Percentiles rank a stretch among this genome's conserved stretches.
These are phyloP conservation scores for Calophaca sinica DNA, from an alignment of 306 rosid species.

Conservation along the genomic window DNA sequence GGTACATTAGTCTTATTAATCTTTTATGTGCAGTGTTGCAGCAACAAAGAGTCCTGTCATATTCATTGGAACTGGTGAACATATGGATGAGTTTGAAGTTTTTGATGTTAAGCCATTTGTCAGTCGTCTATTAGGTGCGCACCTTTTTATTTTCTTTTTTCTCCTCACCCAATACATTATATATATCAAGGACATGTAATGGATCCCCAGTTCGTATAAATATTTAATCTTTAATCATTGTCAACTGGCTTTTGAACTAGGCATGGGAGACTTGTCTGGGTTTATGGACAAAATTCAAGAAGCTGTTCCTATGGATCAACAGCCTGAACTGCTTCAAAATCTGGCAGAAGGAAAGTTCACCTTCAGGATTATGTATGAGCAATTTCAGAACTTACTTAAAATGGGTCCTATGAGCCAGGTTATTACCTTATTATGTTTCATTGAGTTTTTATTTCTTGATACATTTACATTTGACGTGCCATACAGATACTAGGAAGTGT, in stretches of 20 bases:
- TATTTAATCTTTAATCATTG: slow-evolving; percentile 16
- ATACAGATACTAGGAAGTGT: background rate
- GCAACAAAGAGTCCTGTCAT: slow-evolving; percentile 92
- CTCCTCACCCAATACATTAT: background rate
- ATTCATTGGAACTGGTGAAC: slow-evolving; percentile 87
- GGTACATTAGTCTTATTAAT: slow-evolving; percentile 28
- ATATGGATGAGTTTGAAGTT: slow-evolving; percentile 87
- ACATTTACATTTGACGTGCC: slow-evolving; percentile 11
- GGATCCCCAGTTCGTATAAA: slow-evolving; percentile 10
- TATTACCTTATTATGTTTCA: slow-evolving; percentile 34
- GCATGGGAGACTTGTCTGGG: slow-evolving; percentile 94
- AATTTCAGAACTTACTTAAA: slow-evolving; percentile 76
- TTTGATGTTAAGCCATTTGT: slow-evolving; percentile 87
- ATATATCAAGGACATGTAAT: slow-evolving; percentile 11
- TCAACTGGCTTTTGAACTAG: slow-evolving; percentile 47
- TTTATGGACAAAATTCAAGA: slow-evolving; percentile 83
- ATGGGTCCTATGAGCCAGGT: slow-evolving; percentile 86
- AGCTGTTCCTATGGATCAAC: slow-evolving; percentile 92
- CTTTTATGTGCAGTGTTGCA: slow-evolving; percentile 66
- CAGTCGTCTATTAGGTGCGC: slow-evolving; percentile 78
- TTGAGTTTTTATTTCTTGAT: background rate
- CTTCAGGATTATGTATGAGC: slow-evolving; percentile 87
- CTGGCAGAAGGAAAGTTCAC: slow-evolving; percentile 84
- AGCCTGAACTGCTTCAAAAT: slow-evolving; percentile 81
- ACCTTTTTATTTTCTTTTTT: background rate